Conservation (phyloP, 305 asterid genomes). For the Fraxinus floribunda region DNA sequence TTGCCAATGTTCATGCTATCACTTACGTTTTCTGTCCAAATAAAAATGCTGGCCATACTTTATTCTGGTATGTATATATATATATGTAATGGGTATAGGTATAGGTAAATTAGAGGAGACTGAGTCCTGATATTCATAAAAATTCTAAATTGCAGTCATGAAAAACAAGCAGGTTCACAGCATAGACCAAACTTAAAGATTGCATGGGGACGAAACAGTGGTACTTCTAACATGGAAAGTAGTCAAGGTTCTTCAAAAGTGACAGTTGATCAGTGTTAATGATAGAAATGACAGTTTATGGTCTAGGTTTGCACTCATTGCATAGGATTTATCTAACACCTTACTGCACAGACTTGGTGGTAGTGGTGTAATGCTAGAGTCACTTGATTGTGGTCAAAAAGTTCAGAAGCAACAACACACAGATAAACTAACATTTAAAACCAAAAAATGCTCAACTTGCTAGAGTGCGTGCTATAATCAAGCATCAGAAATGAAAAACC, state of each 20-base stretch:
- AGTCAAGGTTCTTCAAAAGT: background rate
- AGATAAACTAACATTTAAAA: background rate
- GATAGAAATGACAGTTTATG: background rate
- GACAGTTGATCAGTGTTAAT: background rate
- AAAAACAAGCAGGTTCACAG: background rate
- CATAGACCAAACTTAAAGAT: background rate
- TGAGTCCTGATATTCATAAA: background rate
- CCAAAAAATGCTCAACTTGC: background rate
- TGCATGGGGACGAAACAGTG: background rate
- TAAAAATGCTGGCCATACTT: background rate
- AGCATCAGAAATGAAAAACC: background rate
- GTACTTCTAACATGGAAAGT: background rate
- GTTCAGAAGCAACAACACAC: background rate
- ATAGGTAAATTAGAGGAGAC: background rate
- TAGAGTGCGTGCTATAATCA: background rate
- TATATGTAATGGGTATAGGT: background rate
- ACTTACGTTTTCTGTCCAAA: background rate
- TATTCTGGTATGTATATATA: background rate
- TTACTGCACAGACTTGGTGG: background rate
- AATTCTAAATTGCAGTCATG: background rate
- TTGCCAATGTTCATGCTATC: background rate
- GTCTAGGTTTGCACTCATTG: background rate
- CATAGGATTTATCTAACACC: background rate
- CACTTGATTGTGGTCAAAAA: background rate
- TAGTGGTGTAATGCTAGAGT: background rate